These are phyloP conservation scores for Eudorina sp. DNA, from an alignment of 139 green algal genomes.

Conservation along the genomic window DNA sequence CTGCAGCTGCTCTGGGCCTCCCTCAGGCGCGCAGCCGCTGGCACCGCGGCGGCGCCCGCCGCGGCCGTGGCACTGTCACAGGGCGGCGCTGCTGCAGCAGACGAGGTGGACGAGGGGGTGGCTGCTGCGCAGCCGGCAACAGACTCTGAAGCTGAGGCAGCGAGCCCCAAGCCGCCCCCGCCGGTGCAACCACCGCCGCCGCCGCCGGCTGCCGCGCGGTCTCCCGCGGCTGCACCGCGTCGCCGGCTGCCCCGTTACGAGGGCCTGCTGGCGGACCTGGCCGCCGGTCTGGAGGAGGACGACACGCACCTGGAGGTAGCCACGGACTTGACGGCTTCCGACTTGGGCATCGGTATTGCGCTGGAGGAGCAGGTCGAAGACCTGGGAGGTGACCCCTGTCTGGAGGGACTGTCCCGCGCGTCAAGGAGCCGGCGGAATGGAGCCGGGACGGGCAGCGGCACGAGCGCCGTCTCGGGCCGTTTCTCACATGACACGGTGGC, in stretches of 20 bases:
- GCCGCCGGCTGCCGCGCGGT: neutral
- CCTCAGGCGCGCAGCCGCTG: neutral
- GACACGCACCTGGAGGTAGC: constrained; percentile 9
- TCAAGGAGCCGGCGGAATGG: neutral
- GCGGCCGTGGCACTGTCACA: too few species aligned
- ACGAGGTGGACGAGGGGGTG: too few species aligned
- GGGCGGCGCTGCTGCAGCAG: too few species aligned
- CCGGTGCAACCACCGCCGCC: neutral
- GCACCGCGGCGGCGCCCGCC: neutral
- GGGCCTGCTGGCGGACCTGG: constrained; percentile 30
- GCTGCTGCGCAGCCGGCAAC: too few species aligned
- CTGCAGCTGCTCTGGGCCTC: constrained; percentile 37
- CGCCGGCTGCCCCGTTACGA: constrained; percentile 7
- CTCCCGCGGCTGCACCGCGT: neutral
- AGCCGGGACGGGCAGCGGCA: neutral
- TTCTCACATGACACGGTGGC: too few species aligned
- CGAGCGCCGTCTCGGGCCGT: too few species aligned
- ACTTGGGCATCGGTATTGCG: too few species aligned
- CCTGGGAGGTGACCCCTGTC: too few species aligned
- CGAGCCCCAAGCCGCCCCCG: neutral
- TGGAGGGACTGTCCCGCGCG: neutral
- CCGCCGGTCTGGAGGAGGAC: neutral
- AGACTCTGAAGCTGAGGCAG: too few species aligned
- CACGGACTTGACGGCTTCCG: too few species aligned
- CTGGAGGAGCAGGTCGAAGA: too few species aligned